Conservation (phyloP, 164 flowering plant species). For the Santalum album region DNA sequence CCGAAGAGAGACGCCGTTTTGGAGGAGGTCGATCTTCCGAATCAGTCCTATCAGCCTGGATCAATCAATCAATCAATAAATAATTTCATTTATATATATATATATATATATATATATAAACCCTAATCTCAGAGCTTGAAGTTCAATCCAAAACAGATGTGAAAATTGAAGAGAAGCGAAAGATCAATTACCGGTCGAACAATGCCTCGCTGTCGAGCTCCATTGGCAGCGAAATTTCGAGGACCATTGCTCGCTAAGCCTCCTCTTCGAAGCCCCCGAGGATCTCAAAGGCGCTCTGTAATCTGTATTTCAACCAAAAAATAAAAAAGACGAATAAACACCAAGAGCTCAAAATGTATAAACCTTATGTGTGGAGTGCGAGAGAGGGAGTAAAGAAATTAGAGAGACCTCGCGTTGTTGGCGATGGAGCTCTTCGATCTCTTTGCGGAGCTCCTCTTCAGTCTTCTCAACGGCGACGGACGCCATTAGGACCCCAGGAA, state of each 20-base stretch:
- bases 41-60: slow-evolving; percentile 60
- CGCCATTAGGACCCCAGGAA: slow-evolving; percentile 19
- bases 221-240: slow-evolving; percentile 42
- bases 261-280: slow-evolving; percentile 82
- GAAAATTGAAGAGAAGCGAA: neutral
- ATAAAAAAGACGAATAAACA: neutral
- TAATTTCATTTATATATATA: neutral
- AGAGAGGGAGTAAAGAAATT: neutral
- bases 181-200: slow-evolving; percentile 49
- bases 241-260: slow-evolving; percentile 38
- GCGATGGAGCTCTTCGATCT: slow-evolving; percentile 87
- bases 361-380: neutral
- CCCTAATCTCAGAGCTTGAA: no score
- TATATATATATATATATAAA: no score
- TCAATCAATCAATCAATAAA: slow-evolving; percentile 1
- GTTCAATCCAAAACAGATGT: neutral
- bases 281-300: slow-evolving; percentile 84
- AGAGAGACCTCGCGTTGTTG: slow-evolving; percentile 72
- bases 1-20: slow-evolving; percentile 74
- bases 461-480: slow-evolving; percentile 57
- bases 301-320: slow-evolving; percentile 32
- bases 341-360: slow-evolving; percentile 2
- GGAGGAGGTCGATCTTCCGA: slow-evolving; percentile 66
- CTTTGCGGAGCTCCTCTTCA: slow-evolving; percentile 79
- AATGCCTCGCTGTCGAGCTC: slow-evolving; percentile 50